phyloP scores from a whole-genome alignment of 179 eudicot genomes.

The Vitellaria paradoxa region DNA sequence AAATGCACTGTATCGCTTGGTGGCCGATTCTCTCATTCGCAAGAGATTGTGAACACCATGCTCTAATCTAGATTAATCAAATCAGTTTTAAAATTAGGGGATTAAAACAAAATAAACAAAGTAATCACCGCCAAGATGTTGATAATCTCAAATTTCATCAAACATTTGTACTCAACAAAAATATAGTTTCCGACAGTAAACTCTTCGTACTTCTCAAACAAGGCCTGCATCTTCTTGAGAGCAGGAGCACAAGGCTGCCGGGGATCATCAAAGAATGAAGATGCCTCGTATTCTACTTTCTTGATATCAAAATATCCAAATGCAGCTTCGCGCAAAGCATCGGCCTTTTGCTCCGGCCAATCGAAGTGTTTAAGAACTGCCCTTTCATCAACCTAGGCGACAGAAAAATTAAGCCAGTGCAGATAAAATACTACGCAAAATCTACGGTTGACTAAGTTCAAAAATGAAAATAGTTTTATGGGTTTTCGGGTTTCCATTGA shows the following conservation, averaged over 20 bases:
- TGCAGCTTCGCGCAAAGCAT: constrained; percentile 94
- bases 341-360: constrained; percentile 98
- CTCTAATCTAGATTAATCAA: constrained; percentile 61
- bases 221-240: constrained; percentile 92
- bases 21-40: constrained; percentile 76
- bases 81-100: neutral
- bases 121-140: neutral
- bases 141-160: neutral
- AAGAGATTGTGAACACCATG: constrained; percentile 84
- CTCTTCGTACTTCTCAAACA: constrained; percentile 69
- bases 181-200: neutral
- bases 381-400: constrained; percentile 81
- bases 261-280: constrained; percentile 60
- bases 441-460: neutral
- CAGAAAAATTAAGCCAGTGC: neutral
- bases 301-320: constrained; percentile 89
- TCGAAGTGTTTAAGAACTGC: constrained; percentile 93
- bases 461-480: neutral
- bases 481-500: neutral
- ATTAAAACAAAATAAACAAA: neutral
- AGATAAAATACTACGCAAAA: neutral
- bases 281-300: constrained; percentile 82
- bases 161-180: neutral
- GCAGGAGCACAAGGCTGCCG: constrained; percentile 70
- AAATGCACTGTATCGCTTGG: constrained; percentile 62